Base-by-base conservation (phyloP, 2,329 filamentous ascomycete genomes). In the Colletotrichum caudatum region DNA sequence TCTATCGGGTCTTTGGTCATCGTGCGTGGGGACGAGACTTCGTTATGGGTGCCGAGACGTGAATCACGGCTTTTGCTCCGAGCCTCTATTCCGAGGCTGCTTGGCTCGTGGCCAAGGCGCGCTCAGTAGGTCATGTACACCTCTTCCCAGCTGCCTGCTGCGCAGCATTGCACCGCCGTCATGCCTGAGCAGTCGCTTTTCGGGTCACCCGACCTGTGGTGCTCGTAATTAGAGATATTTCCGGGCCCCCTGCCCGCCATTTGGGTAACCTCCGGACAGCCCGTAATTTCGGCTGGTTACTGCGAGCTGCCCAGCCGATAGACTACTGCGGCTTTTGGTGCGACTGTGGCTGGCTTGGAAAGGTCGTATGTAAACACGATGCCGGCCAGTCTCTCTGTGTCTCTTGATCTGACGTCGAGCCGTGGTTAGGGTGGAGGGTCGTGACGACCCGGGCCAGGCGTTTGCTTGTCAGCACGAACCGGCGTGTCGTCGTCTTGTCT, bases 401-500 rank as follows among this genome's bases (percentile, higher is more conserved):
- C 44, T 46, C 44, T 61, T 41, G 35, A 37, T 35, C 60, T 64
- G 69, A 71, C 59, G 59, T 71, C 59, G 64, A 71, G 35, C 18
- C 18, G 60, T n/a, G 29, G 48, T 37, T 12, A 26, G 16, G 37
- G 7, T 46, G 20, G 29, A 35, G 46, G 35, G n/a, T 23, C 44
- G 18, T 53, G 14, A 37, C 23, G 26, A 26, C 53, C 51, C 33
- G 26, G 56, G 26, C 41, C 18, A 46, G 39, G 44, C 20, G 56
- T 33, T 26, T 54, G 23, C 39, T n/a, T 57, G 44, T 39, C 69
- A 69, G 53, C 20, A 37, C 11, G 44, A 64, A 60, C 44, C 46
- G 54, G 54, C 23, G n/a, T 54, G 50, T 48, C 53, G 69, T 64
- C 66, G 53, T 72, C 65, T 64, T 60, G 53, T 72, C 65, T 69